Evolutionary conservation across 129 eudicot genomes (phyloP).

Genomic region (Oenanthe sinensis): DNA sequence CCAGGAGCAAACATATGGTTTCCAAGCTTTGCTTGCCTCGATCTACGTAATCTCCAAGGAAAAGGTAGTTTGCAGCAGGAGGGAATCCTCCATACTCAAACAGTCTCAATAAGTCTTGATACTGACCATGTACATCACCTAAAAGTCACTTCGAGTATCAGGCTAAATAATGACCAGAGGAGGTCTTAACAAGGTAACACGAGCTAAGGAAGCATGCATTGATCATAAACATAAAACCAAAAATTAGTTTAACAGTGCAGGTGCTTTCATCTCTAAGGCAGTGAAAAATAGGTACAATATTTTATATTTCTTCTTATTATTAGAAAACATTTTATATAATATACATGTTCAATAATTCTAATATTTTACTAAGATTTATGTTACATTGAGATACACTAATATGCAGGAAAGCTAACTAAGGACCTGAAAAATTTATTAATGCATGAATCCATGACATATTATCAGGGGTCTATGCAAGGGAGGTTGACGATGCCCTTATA

Average conservation of each 20-base stretch:
- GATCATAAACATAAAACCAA: constrained; percentile 2
- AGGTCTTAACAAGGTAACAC: not conserved
- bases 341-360: not conserved
- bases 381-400: not conserved
- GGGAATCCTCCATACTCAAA: constrained; percentile 60
- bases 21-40: constrained; percentile 66
- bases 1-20: constrained; percentile 53
- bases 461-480: not conserved
- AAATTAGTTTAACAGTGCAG: not conserved
- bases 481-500: not conserved
- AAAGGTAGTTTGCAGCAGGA: constrained; percentile 49
- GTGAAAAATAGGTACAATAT: not conserved
- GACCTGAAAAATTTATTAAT: not conserved
- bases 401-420: not conserved
- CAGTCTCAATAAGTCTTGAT: constrained; percentile 49
- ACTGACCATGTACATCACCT: constrained; percentile 70
- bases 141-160: constrained; percentile 3
- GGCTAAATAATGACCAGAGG: constrained; percentile 2
- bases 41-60: constrained; percentile 62
- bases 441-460: not conserved
- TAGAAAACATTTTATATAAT: not conserved
- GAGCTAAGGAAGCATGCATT: not conserved
- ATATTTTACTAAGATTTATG: not conserved
- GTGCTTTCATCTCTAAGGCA: not conserved
- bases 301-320: not conserved